Percentiles rank a stretch among this genome's conserved stretches.
Evolutionary conservation across 2,329 filamentous ascomycete genomes (phyloP).

Genomic region (Paramyrothecium sp.): DNA sequence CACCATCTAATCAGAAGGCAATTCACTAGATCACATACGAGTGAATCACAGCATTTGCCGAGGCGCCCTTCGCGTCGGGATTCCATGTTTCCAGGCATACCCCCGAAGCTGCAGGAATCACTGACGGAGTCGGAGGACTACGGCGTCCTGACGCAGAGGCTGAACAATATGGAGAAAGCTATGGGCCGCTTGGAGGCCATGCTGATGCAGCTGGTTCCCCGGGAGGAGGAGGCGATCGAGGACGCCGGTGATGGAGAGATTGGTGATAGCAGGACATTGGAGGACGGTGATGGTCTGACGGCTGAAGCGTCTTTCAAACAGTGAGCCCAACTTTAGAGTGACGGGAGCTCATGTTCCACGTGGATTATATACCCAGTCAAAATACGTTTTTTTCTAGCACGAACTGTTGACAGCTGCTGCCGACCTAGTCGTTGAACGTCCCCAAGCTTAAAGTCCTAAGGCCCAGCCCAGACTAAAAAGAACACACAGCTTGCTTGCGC

Average conservation of each 20-base stretch:
- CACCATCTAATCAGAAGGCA: slow-evolving; percentile 57
- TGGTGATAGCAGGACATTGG: slow-evolving; percentile 25
- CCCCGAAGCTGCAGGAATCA: slow-evolving; percentile 45
- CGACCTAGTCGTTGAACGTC: too few relatives aligned
- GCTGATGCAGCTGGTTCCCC: slow-evolving; percentile 36
- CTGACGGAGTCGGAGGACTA: slow-evolving; percentile 46
- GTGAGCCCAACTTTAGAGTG: slow-evolving; percentile 3
- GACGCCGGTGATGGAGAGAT: slow-evolving; percentile 22
- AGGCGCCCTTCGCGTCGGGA: slow-evolving; percentile 46
- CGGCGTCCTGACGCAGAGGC: slow-evolving; percentile 39
- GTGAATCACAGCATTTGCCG: slow-evolving; percentile 21
- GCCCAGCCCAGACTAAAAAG: too few relatives aligned
- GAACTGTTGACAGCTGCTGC: too few relatives aligned
- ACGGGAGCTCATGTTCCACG: slow-evolving; percentile 5
- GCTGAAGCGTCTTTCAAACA: slow-evolving; percentile 26
- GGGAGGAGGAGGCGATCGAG: slow-evolving; percentile 20
- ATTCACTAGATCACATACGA: slow-evolving; percentile 45
- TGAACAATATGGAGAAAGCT: slow-evolving; percentile 50
- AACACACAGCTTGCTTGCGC: too few relatives aligned
- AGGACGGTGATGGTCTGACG: slow-evolving; percentile 22
- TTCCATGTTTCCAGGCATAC: slow-evolving; percentile 54
- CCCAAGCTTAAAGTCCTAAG: too few relatives aligned
- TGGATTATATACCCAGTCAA: background rate
- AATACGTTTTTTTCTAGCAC: background rate
- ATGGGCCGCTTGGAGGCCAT: slow-evolving; percentile 48